phyloP scores from a whole-genome alignment of 495 filamentous ascomycete species.

The Penicillium turbatum region DNA sequence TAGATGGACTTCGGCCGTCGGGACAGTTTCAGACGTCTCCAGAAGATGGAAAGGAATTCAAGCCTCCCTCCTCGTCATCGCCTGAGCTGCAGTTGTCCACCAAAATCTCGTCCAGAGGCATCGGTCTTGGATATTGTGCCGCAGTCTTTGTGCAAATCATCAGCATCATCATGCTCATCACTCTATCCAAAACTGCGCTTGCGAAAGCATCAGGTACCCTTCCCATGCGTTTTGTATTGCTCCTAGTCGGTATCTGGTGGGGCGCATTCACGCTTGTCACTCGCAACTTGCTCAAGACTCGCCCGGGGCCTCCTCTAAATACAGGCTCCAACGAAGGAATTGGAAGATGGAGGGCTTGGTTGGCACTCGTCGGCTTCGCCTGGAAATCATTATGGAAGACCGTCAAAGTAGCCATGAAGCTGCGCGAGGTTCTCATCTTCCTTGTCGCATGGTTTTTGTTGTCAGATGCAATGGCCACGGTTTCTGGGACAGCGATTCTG shows the following conservation, averaged over 20 bases:
- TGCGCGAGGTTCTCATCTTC: constrained; percentile 79
- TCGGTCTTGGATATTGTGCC: constrained; percentile 76
- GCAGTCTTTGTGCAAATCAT: constrained; percentile 71
- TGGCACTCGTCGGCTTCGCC: constrained; percentile 62
- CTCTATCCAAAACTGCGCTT: constrained; percentile 60
- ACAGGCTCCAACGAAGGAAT: constrained; percentile 12
- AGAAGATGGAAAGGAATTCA: constrained; percentile 9
- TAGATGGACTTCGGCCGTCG: constrained; percentile 27
- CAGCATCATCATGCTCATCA: constrained; percentile 62
- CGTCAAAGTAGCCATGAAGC: constrained; percentile 63
- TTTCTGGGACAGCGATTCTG: constrained; percentile 84
- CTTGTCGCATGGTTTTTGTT: constrained; percentile 85
- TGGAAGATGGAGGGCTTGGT: constrained; percentile 31
- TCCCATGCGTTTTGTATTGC: constrained; percentile 70
- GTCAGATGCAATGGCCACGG: constrained; percentile 83
- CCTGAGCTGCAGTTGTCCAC: constrained; percentile 70
- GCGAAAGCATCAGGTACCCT: constrained; percentile 28
- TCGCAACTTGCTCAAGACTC: constrained; percentile 72
- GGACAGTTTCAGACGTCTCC: constrained; percentile 2
- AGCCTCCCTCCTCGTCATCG: constrained; percentile 35
- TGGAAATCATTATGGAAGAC: constrained; percentile 80
- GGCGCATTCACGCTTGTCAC: constrained; percentile 74
- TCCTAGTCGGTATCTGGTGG: constrained; percentile 87
- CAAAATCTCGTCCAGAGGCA: constrained; percentile 73
- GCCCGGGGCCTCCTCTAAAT: constrained; percentile 74